Percentiles rank a stretch among this genome's conserved stretches.
Evolutionary conservation across 306 rosid genomes (phyloP).

Genomic region (Citrullus colocynthis): DNA sequence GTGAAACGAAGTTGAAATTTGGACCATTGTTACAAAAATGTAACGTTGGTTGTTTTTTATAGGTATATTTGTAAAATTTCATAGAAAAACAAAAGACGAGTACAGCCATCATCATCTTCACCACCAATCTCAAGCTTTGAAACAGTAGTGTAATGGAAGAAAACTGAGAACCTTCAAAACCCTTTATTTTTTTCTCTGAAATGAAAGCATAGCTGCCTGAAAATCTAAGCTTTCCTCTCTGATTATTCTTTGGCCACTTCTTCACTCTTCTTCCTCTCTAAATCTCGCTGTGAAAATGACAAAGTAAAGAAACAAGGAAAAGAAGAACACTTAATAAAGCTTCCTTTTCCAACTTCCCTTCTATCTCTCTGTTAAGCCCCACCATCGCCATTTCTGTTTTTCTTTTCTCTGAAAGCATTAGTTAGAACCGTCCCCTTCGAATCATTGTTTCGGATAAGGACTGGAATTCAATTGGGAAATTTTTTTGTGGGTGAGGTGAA

Average conservation of each 20-base stretch:
- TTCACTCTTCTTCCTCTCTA: conserved; percentile 10
- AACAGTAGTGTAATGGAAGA: conserved; percentile 12
- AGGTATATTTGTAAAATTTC: no score
- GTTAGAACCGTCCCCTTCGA: not conserved
- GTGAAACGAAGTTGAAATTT: no score
- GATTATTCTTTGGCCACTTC: conserved; percentile 43
- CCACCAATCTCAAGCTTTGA: not conserved
- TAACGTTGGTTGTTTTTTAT: no score
- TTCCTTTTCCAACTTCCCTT: not conserved
- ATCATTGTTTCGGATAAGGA: conserved; percentile 6
- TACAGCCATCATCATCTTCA: not conserved
- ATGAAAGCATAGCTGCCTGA: not conserved
- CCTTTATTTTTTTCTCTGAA: not conserved
- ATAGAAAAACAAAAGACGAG: not conserved
- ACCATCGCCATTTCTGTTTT: not conserved
- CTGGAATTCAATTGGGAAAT: not conserved
- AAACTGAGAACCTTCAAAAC: not conserved
- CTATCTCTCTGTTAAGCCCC: conserved; percentile 4
- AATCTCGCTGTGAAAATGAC: conserved; percentile 29
- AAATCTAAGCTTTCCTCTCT: conserved; percentile 10
- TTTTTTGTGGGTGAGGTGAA: conserved; percentile 4
- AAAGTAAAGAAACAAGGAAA: not conserved
- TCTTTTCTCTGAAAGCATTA: not conserved
- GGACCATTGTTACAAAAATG: no score
- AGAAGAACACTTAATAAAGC: not conserved